These are phyloP conservation scores for Thamnidium elegans DNA, from an alignment of 192 early-diverging fungal genomes.

Conservation along the genomic window DNA sequence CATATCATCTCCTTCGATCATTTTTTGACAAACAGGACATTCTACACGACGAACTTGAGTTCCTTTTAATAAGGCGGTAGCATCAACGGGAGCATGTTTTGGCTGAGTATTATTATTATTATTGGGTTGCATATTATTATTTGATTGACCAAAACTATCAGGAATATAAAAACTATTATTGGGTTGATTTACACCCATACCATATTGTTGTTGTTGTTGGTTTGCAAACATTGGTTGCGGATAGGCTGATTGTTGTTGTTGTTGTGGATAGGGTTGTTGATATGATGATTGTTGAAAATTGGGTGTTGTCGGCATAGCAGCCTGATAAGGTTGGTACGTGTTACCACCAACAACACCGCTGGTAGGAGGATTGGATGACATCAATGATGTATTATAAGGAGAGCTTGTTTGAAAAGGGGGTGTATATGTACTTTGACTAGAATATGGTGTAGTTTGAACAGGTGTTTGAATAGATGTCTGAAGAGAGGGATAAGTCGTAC, in stretches of 20 bases:
- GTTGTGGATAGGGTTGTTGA: not conserved
- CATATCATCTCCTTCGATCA: slow-evolving; percentile 28
- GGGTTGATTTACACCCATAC: not conserved
- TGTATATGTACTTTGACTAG: not conserved
- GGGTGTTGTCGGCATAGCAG: not conserved
- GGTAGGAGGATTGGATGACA: not conserved
- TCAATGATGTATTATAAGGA: not conserved
- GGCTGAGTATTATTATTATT: not conserved
- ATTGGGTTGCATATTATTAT: no score
- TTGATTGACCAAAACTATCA: slow-evolving; percentile 12
- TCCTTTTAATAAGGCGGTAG: slow-evolving; percentile 13
- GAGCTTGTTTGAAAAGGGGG: not conserved
- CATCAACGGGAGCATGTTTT: slow-evolving; percentile 24
- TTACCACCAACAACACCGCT: not conserved
- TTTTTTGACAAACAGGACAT: slow-evolving; percentile 29
- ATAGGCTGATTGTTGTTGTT: slow-evolving; percentile 9
- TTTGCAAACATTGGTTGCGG: not conserved
- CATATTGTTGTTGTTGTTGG: slow-evolving; percentile 1
- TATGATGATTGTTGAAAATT: not conserved
- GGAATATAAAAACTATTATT: slow-evolving; percentile 8
- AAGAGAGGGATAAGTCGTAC: not conserved
- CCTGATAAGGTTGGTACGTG: not conserved
- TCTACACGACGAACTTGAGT: slow-evolving; percentile 21
- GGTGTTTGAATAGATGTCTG: not conserved
- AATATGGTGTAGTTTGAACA: no score